A percentile compares a stretch with the other conserved stretches of the same genome.
Evolutionary conservation across 2,329 filamentous ascomycete genomes (phyloP).

Genomic region (Ophiostoma pallidulum): DNA sequence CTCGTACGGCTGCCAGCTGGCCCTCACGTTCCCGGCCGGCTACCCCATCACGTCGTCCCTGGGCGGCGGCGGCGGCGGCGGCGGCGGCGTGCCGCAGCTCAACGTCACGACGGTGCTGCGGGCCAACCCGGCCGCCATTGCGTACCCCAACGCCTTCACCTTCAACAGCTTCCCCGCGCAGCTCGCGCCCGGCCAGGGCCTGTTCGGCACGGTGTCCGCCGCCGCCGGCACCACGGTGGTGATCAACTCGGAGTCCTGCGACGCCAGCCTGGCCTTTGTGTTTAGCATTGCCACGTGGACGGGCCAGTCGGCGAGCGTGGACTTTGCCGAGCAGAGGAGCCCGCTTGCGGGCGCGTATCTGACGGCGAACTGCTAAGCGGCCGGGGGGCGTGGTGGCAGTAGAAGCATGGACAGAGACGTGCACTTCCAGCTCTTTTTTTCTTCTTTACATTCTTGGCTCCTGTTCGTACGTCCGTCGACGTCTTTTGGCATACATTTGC

Average conservation of each 20-base stretch:
- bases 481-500: too few relatives aligned
- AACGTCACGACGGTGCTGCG: conserved; percentile 10
- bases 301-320: conserved; percentile 2
- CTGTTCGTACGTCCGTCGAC: too few relatives aligned
- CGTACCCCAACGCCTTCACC: conserved; percentile 7
- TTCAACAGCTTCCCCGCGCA: conserved; percentile 1
- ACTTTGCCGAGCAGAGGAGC: neutral
- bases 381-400: neutral
- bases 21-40: conserved; percentile 4
- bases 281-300: conserved; percentile 11
- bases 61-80: neutral
- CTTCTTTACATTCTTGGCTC: neutral
- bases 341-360: conserved; percentile 10
- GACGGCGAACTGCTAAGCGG: conserved; percentile 11
- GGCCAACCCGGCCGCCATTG: conserved; percentile 3
- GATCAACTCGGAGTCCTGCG: conserved; percentile 11
- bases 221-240: conserved; percentile 6
- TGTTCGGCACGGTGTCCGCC: conserved; percentile 8
- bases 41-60: conserved; percentile 2
- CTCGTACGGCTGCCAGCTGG: conserved; percentile 11
- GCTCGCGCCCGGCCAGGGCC: conserved; percentile 6
- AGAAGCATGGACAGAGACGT: too few relatives aligned
- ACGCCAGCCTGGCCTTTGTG: conserved; percentile 7
- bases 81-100: conserved; percentile 2
- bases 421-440: neutral